Percentiles rank a stretch among this genome's conserved stretches.
phyloP scores from a whole-genome alignment of 768 basidiomycete species.

The Phylloporus scabripes region DNA sequence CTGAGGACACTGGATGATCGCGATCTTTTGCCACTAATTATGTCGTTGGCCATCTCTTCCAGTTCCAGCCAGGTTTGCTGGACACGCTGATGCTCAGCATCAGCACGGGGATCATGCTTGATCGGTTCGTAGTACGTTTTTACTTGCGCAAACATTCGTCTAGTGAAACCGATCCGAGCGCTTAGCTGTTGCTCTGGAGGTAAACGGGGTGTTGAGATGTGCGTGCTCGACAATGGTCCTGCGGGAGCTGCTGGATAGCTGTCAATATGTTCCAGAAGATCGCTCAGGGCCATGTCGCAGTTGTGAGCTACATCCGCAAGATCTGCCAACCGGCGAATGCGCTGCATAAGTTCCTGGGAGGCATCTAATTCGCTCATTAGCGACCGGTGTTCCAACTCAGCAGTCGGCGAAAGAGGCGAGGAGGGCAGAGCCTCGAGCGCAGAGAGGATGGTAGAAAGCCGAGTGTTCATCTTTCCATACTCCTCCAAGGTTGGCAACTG shows the following conservation, averaged over 20 bases:
- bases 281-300: conserved; percentile 77
- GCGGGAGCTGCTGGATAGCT: conserved; percentile 65
- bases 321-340: conserved; percentile 50
- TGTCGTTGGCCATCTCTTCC: conserved; percentile 74
- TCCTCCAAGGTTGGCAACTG: conserved; percentile 50
- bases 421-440: conserved; percentile 46
- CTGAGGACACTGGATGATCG: conserved; percentile 61
- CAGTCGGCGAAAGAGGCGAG: conserved; percentile 34
- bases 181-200: conserved; percentile 64
- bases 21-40: conserved; percentile 54
- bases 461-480: conserved; percentile 41
- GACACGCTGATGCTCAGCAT: conserved; percentile 57
- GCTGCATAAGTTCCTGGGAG: conserved; percentile 44
- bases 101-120: conserved; percentile 54
- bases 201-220: conserved; percentile 35
- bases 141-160: conserved; percentile 44
- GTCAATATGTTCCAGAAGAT: conserved; percentile 81
- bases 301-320: conserved; percentile 43
- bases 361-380: conserved; percentile 54
- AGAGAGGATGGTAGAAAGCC: conserved; percentile 41
- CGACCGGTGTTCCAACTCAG: conserved; percentile 58
- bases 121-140: conserved; percentile 38
- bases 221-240: conserved; percentile 47
- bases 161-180: conserved; percentile 61
- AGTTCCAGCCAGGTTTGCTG: conserved; percentile 78